These are phyloP conservation scores for Chaetomium sp. DNA, from an alignment of 2,329 filamentous ascomycete genomes.

Conservation along the genomic window DNA sequence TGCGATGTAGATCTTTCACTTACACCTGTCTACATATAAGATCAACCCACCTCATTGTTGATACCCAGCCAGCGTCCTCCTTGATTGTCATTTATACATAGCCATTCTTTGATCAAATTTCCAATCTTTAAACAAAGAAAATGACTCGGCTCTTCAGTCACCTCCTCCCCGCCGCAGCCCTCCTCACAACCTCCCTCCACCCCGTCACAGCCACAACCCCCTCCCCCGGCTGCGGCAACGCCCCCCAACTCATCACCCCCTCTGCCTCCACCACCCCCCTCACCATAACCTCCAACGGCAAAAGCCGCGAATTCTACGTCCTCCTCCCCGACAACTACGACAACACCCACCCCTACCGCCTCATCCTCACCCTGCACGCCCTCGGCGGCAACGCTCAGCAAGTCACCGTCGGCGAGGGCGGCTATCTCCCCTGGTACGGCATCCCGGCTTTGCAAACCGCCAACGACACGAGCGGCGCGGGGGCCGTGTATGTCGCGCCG, in stretches of 20 bases:
- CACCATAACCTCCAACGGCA: slow-evolving; percentile 14
- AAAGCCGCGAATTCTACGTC: slow-evolving; percentile 15
- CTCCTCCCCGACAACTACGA: slow-evolving; percentile 33
- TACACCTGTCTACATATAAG: no score
- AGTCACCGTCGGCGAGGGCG: slow-evolving; percentile 29
- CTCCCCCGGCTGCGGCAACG: slow-evolving; percentile 4
- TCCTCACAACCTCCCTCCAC: background rate
- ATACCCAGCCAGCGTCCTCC: no score
- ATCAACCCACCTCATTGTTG: no score
- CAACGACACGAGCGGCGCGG: slow-evolving; percentile 27
- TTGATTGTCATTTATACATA: no score
- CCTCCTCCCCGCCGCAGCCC: background rate
- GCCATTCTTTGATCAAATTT: no score
- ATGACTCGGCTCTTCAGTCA: background rate
- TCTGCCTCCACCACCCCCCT: background rate
- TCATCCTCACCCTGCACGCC: slow-evolving; percentile 39
- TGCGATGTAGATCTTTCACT: no score
- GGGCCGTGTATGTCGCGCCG: slow-evolving; percentile 38
- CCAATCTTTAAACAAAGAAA: no score
- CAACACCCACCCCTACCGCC: slow-evolving; percentile 31
- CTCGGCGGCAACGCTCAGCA: slow-evolving; percentile 34
- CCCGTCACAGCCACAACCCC: background rate
- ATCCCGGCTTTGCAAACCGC: slow-evolving; percentile 30
- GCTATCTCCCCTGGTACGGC: slow-evolving; percentile 34
- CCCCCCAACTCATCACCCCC: background rate